These are phyloP conservation scores for Zangia roseola DNA, from an alignment of 768 basidiomycete species.

Conservation along the genomic window DNA sequence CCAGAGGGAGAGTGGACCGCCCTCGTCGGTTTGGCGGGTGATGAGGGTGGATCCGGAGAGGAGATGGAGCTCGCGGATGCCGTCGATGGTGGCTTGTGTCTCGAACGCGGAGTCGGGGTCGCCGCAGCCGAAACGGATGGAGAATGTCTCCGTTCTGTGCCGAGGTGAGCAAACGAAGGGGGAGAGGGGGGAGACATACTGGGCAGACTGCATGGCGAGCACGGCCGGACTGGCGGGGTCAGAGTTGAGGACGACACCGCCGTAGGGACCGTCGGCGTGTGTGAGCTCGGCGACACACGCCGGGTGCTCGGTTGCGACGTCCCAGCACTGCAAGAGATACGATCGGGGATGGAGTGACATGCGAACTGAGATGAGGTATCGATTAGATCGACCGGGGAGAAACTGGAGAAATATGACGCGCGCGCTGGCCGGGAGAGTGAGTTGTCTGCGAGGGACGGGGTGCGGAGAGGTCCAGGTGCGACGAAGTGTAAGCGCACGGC, in stretches of 20 bases:
- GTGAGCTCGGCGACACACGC: slow-evolving; percentile 42
- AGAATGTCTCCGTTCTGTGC: slow-evolving; percentile 43
- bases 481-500: slow-evolving; percentile 42
- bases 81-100: slow-evolving; percentile 31
- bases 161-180: not conserved
- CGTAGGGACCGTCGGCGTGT: slow-evolving; percentile 34
- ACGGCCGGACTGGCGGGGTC: slow-evolving; percentile 32
- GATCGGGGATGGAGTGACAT: slow-evolving; percentile 21
- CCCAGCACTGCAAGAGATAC: slow-evolving; percentile 58
- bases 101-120: slow-evolving; percentile 40
- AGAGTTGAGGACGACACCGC: slow-evolving; percentile 49
- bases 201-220: slow-evolving; percentile 44
- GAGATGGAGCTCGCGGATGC: slow-evolving; percentile 32
- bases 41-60: slow-evolving; percentile 40
- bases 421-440: slow-evolving; percentile 28
- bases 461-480: slow-evolving; percentile 48
- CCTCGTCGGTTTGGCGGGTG: slow-evolving; percentile 31
- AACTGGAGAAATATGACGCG: slow-evolving; percentile 48
- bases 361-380: slow-evolving; percentile 49
- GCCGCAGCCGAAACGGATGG: slow-evolving; percentile 36
- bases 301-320: slow-evolving; percentile 36
- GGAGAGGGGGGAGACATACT: slow-evolving; percentile 26
- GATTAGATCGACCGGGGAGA: slow-evolving; percentile 40
- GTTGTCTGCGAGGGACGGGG: slow-evolving; percentile 33
- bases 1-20: slow-evolving; percentile 36